Percentiles rank a stretch among this genome's conserved stretches.
Conservation (phyloP, 2,329 filamentous ascomycete species). For the Trichoderma sp. region DNA sequence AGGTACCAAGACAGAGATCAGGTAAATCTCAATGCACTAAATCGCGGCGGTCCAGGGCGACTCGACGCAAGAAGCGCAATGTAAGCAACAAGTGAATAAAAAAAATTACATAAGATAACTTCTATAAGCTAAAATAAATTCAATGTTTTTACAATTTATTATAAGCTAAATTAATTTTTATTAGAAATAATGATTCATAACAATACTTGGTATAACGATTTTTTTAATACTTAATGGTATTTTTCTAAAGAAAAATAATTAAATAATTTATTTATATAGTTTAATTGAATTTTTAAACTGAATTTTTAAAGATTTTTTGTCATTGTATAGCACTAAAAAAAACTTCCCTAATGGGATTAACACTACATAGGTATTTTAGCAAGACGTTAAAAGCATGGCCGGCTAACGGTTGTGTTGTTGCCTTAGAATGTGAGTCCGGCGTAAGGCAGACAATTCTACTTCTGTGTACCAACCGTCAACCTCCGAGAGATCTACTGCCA, state of each 20-base stretch:
- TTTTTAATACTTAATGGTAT: not conserved
- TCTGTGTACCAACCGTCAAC: not conserved
- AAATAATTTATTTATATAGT: not conserved
- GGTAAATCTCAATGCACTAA: not conserved
- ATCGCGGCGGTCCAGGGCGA: not conserved
- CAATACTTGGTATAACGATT: not conserved
- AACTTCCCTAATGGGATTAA: not conserved
- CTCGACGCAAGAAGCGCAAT: not conserved
- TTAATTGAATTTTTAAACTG: not conserved
- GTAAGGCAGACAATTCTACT: slow-evolving; percentile 10
- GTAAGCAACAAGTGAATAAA: not conserved
- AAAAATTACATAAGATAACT: not conserved
- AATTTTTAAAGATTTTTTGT: too few relatives aligned
- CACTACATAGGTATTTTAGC: not conserved
- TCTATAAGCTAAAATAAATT: not conserved
- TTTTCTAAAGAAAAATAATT: not conserved
- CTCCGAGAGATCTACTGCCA: not conserved
- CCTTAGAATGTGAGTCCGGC: not conserved
- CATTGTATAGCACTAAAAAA: too few relatives aligned
- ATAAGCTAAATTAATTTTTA: not conserved
- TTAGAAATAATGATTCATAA: not conserved
- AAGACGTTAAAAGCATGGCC: not conserved
- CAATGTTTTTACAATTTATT: not conserved
- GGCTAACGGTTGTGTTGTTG: not conserved
- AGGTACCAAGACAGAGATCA: not conserved